Evolutionary conservation across 139 green algal genomes (phyloP).

Genomic region (Auxenochlorella pyrenoidosa): DNA sequence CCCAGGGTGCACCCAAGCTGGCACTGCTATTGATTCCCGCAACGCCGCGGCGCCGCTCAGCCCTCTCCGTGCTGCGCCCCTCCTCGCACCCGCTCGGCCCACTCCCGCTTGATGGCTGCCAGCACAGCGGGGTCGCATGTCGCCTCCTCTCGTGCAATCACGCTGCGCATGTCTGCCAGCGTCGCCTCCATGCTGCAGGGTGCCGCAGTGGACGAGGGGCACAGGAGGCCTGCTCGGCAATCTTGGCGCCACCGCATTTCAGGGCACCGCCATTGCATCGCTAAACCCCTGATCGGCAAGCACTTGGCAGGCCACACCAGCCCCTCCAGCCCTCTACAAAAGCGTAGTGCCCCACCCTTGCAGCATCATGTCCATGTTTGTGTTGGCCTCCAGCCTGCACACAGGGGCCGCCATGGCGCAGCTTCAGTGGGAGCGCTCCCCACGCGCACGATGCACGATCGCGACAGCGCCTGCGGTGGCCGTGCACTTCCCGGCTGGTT

Average conservation of each 20-base stretch:
- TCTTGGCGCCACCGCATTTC: too few relatives aligned
- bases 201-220: background rate
- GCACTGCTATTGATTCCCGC: too few relatives aligned
- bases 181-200: background rate
- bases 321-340: too few relatives aligned
- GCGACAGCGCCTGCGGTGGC: too few relatives aligned
- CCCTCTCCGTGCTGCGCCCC: too few relatives aligned
- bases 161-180: background rate
- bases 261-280: too few relatives aligned
- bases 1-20: background rate
- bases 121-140: background rate
- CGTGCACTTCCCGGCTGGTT: too few relatives aligned
- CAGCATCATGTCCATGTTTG: background rate
- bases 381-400: constrained; percentile 4
- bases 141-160: constrained; percentile 14
- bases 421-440: too few relatives aligned
- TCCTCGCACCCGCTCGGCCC: background rate
- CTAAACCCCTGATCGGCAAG: background rate
- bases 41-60: too few relatives aligned
- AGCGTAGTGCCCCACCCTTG: background rate
- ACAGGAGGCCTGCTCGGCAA: too few relatives aligned
- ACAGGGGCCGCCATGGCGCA: too few relatives aligned
- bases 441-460: too few relatives aligned
- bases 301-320: background rate
- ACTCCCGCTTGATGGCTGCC: background rate